phyloP scores from a whole-genome alignment of 2,329 filamentous ascomycete species.

The Thielaviopsis musarum region DNA sequence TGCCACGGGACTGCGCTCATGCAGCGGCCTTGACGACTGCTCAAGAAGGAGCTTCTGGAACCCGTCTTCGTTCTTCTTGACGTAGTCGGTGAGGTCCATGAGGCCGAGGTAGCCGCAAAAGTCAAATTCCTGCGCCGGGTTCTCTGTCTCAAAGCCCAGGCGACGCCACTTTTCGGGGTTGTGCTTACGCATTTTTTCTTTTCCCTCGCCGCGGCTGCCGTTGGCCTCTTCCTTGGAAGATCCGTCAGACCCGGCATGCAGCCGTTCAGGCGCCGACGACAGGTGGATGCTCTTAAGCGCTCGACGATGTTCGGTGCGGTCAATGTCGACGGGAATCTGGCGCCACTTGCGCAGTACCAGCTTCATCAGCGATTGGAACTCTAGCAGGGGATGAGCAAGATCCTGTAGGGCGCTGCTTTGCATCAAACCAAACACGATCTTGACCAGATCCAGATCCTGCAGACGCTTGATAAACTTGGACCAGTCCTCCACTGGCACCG shows the following conservation, averaged over 20 bases:
- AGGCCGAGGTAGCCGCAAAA: conserved; percentile 78
- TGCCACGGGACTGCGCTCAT: conserved; percentile 72
- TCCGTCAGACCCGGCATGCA: conserved; percentile 23
- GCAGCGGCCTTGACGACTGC: conserved; percentile 55
- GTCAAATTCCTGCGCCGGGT: conserved; percentile 71
- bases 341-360: conserved; percentile 76
- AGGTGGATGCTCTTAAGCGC: conserved; percentile 75
- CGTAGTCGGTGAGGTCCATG: conserved; percentile 94
- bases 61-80: conserved; percentile 75
- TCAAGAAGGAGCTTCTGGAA: conserved; percentile 88
- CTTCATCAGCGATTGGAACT: conserved; percentile 88
- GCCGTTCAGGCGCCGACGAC: conserved; percentile 54
- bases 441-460: conserved; percentile 85
- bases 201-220: conserved; percentile 17
- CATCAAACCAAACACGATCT: conserved; percentile 84
- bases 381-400: conserved; percentile 71
- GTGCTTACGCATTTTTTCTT: conserved; percentile 52
- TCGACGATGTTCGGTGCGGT: conserved; percentile 73
- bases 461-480: conserved; percentile 85
- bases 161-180: conserved; percentile 87
- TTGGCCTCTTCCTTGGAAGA: conserved; percentile 20
- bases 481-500: conserved; percentile 53
- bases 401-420: conserved; percentile 86
- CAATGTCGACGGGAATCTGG: conserved; percentile 67
- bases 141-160: conserved; percentile 82